Base-by-base conservation (phyloP, 352 stramenopile genomes). In the Phytophthora cactorum region DNA sequence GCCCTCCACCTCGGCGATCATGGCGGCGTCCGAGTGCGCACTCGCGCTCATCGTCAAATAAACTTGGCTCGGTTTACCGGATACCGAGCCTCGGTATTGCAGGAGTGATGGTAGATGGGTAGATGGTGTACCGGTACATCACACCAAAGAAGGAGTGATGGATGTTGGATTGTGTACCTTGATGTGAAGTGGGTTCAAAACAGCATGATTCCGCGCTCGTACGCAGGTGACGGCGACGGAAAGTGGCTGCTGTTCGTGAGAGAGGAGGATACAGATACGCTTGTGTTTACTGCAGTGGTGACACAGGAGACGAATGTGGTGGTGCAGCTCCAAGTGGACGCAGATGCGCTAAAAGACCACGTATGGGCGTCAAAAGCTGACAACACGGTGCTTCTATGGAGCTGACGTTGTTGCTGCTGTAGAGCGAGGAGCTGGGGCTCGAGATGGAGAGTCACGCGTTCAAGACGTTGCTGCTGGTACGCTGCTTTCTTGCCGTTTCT, bases 1-100 rank as follows among this genome's bases (percentile, higher is more conserved):
- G 17, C 59, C 75, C 49, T 93, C 85, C 45, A 93, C 81, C 47
- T 90, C 69, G 4, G 81, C 72, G 68, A 92, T 92, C 58, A 86
- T 64, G 31, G 36, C 65, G 41, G 46, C 57, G 46, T 57, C 56
- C 50, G 49, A 57, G 60, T 61, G 52, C 52, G 52, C 38, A 52
- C 51, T 79, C n/a, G 25, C 39, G 32, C 66, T 81, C 62, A 77
- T 70, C n/a, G 29, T 34, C 7, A 38, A 32, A 49, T 17, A 25
- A 46, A 49, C 12, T 34, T 34, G 29, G 29, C 29, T 17, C 11
- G 28, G 14, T 49, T 22, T 49, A 12, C 12, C 12, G 2, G 43
- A 49, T 4, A 28, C n/a, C 22, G 22, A 27, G 15, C 43, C 29
- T 34, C 8, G 31, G 31, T 44, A 62, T 44, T 17, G 31, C 39